Conservation (phyloP, 2,329 filamentous ascomycete species). For the Nectriaceae sp. region DNA sequence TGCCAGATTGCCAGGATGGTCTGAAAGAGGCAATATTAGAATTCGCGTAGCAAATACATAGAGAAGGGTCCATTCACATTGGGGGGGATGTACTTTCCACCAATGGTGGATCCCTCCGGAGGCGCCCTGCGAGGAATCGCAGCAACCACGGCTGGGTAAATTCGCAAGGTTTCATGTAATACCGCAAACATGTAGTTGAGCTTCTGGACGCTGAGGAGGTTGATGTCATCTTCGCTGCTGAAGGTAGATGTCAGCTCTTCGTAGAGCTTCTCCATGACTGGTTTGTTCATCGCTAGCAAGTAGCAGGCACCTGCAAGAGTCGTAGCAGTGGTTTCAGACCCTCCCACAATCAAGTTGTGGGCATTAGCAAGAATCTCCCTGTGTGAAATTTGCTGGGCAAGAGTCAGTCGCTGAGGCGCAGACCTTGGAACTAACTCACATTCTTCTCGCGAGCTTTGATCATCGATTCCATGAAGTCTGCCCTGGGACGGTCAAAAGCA, state of each 20-base stretch:
- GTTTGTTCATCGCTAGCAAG: conserved; percentile 27
- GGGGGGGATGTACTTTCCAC: conserved; percentile 32
- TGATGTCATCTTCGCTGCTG: conserved; percentile 38
- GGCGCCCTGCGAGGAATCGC: conserved; percentile 28
- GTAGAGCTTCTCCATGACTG: conserved; percentile 26
- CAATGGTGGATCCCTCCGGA: conserved; percentile 33
- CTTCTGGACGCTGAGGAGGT: conserved; percentile 10
- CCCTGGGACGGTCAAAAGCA: background rate
- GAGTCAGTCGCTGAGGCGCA: too few species aligned
- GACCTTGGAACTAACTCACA: background rate
- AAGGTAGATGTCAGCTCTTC: conserved; percentile 44
- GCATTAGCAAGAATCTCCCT: conserved; percentile 10
- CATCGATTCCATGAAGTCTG: conserved; percentile 7
- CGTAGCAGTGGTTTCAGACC: conserved; percentile 38
- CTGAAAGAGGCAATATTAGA: conserved; percentile 3
- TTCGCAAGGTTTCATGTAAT: conserved; percentile 43
- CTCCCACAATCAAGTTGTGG: conserved; percentile 29
- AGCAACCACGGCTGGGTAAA: conserved; percentile 33
- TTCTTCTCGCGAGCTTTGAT: conserved; percentile 1
- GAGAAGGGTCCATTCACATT: conserved; percentile 19
- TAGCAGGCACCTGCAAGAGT: conserved; percentile 29
- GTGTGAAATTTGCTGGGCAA: conserved; percentile 3
- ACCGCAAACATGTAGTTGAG: conserved; percentile 34
- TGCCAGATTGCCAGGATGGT: conserved; percentile 12
- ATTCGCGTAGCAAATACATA: background rate